These are phyloP conservation scores for Chlamydomonas asymmetrica DNA, from an alignment of 139 green algal species.

Conservation along the genomic window DNA sequence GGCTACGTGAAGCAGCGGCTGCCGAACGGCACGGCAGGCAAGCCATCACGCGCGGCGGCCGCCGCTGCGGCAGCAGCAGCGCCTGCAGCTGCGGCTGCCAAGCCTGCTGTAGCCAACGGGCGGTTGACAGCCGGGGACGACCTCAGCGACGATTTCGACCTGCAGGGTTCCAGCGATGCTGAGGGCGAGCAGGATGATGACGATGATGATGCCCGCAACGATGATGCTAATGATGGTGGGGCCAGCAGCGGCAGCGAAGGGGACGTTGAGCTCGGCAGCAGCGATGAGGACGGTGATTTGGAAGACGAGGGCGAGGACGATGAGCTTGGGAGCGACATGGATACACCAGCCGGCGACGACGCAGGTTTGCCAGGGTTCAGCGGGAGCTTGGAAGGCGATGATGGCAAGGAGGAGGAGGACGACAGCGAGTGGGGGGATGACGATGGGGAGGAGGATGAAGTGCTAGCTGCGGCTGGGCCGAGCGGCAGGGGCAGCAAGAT, in stretches of 20 bases:
- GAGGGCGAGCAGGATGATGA: background rate
- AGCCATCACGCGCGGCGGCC: no score
- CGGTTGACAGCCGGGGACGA: no score
- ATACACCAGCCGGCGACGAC: background rate
- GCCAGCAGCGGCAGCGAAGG: background rate
- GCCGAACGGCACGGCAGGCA: background rate
- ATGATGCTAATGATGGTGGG: background rate
- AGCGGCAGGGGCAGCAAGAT: background rate
- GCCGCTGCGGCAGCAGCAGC: background rate
- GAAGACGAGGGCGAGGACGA: constrained; percentile 16
- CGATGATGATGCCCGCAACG: background rate
- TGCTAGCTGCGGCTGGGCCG: background rate
- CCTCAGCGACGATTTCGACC: no score
- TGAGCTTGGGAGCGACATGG: background rate
- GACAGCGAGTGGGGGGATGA: constrained; percentile 12
- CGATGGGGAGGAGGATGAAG: constrained; percentile 17
- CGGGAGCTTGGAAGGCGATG: background rate
- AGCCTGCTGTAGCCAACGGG: no score
- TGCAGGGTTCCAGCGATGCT: no score
- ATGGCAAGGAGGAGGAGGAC: constrained; percentile 23
- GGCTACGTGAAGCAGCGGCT: background rate
- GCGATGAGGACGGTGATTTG: background rate
- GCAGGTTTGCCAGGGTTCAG: background rate
- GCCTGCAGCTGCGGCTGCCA: background rate
- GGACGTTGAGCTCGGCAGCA: background rate